Conservation (phyloP, 495 filamentous ascomycete species). For the Penicillium parvum region DNA sequence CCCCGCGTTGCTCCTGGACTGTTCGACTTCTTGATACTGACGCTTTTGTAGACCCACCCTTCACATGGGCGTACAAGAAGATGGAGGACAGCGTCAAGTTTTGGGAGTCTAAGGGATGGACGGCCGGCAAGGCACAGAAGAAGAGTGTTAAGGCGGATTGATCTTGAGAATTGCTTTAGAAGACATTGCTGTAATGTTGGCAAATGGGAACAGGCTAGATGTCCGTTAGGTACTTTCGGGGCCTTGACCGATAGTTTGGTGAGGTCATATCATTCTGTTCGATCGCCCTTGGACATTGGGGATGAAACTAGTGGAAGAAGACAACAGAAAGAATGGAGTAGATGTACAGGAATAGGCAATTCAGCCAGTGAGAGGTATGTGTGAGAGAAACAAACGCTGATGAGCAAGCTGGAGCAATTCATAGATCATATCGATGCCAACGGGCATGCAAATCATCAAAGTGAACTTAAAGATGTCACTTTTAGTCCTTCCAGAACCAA, state of each 20-base stretch:
- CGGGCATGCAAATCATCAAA: neutral
- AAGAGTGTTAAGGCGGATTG: slow-evolving; percentile 42
- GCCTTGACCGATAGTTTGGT: too few species aligned
- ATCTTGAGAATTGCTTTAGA: neutral
- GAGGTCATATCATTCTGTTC: too few species aligned
- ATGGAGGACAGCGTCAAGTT: slow-evolving; percentile 39
- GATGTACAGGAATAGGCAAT: neutral
- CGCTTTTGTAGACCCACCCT: slow-evolving; percentile 26
- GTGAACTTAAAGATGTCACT: too few species aligned
- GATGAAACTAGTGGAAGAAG: too few species aligned
- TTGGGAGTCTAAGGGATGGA: slow-evolving; percentile 40
- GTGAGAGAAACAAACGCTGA: slow-evolving; percentile 8
- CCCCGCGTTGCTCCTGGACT: neutral
- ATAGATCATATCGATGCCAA: slow-evolving; percentile 8
- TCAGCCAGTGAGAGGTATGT: too few species aligned
- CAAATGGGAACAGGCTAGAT: neutral
- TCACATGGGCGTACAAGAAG: slow-evolving; percentile 41
- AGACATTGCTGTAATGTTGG: neutral
- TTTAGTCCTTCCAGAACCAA: slow-evolving; percentile 43
- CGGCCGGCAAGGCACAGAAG: slow-evolving; percentile 33
- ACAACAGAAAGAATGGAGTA: slow-evolving; percentile 8
- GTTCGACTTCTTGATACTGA: neutral
- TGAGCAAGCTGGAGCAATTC: slow-evolving; percentile 5
- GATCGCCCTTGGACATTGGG: too few species aligned
- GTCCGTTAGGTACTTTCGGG: too few species aligned